phyloP scores from a whole-genome alignment of 139 green algal species.

The Nannochloris sp. region DNA sequence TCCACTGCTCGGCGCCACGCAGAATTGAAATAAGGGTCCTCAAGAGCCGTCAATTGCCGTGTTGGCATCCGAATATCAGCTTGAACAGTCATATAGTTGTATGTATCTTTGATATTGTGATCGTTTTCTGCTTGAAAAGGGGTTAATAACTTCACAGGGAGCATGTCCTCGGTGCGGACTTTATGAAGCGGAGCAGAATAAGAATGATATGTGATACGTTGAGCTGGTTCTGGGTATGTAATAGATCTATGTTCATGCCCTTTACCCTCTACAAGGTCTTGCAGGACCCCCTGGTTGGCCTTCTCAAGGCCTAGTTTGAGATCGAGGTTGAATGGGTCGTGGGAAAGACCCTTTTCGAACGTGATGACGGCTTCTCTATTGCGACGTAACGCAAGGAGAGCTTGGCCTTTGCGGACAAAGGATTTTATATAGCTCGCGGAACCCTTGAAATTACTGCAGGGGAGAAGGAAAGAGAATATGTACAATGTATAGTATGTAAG shows the following conservation, averaged over 20 bases:
- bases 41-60: constrained; percentile 31
- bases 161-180: constrained; percentile 48
- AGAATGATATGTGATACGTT: constrained; percentile 48
- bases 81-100: constrained; percentile 82
- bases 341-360: constrained; percentile 36
- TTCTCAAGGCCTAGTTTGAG: constrained; percentile 44
- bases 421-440: constrained; percentile 39
- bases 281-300: constrained; percentile 37
- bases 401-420: constrained; percentile 44
- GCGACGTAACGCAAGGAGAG: constrained; percentile 39
- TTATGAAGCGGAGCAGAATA: constrained; percentile 50
- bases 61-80: constrained; percentile 52
- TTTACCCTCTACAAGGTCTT: constrained; percentile 43
- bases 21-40: constrained; percentile 36
- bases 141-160: constrained; percentile 55
- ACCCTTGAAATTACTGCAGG: constrained; percentile 8
- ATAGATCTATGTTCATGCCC: constrained; percentile 32
- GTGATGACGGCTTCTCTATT: constrained; percentile 23
- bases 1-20: constrained; percentile 31
- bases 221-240: constrained; percentile 16
- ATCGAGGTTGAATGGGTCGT: constrained; percentile 44
- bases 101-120: constrained; percentile 70
- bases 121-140: constrained; percentile 75
- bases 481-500: not conserved
- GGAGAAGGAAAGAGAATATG: not conserved